Base-by-base conservation (phyloP, 2,329 filamentous ascomycete genomes). In the Zelopaecilomyces penicillatus region DNA sequence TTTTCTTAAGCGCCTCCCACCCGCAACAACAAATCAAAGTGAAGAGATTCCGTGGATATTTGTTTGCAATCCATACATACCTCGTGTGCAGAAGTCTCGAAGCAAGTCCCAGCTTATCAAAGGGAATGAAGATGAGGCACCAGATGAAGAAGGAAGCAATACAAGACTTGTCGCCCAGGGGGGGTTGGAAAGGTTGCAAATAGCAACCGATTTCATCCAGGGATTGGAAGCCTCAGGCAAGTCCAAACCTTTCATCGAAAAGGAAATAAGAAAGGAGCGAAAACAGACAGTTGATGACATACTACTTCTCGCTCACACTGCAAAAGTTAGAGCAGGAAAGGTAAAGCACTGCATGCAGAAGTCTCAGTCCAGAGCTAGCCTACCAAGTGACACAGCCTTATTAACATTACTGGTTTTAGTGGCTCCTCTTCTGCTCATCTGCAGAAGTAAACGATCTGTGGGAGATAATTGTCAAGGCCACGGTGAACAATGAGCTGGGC, bases 1-100 rank as follows among this genome's bases (percentile, higher is more conserved):
- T 1, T 94, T 95, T 54, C 63, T 93, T 2, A 48, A 65, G 6
- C 79, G 87, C 6, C 68, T 90, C 0, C 83, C 83, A 0, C 85
- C 87, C 0, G 73, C 74, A 4, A 82, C 74, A 2, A 85, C 81
- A 1, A 62, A 68, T 3, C 59, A 65, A 4, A 63, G 61, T 1
- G 55, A 55, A 0, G 53, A 65, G 1, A 69, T 74, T 3, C 74
- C 75, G 0, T 93, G 86, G 84, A 87, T 95, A 39, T 88, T 76
- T 67, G 76, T 85, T 36, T 75, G 73, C 42, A 87, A 87, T 59
- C 83, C 83, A 0, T 74, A 75, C 55, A 68, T 67, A 48, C 57
- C 59, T 4, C 61, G 63, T 5, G 63, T 63, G 11, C 51, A 57
- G 37, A 68, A 61, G 46, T 49, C 46, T 6, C 53, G 57, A 29